phyloP scores from a whole-genome alignment of 176 grass and related monocot species.

The Carex myosuroides region DNA sequence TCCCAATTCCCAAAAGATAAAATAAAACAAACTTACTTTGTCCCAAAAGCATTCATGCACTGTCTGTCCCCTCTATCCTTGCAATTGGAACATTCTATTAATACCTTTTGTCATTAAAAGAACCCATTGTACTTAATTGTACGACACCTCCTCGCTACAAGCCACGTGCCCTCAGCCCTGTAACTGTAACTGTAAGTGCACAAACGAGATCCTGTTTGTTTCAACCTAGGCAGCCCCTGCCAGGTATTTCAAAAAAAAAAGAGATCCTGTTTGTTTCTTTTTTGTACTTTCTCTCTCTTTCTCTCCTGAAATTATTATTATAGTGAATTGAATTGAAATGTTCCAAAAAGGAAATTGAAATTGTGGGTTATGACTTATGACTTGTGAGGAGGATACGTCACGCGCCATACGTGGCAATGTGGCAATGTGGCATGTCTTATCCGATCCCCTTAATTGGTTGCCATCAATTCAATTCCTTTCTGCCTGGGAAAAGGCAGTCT shows the following conservation, averaged over 20 bases:
- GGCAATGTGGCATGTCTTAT: slow-evolving; percentile 18
- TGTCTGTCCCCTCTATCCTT: slow-evolving; percentile 7
- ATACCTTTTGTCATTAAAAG: slow-evolving; percentile 25
- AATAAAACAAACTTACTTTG: slow-evolving; percentile 8
- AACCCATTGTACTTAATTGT: background rate
- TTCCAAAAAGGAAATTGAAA: background rate
- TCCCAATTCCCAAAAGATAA: slow-evolving; percentile 16
- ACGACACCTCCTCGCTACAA: no score
- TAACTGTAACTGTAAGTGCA: background rate
- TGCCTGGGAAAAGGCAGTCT: slow-evolving; percentile 24
- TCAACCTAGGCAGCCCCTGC: no score
- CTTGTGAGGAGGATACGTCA: background rate
- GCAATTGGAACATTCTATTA: slow-evolving; percentile 22
- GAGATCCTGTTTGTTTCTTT: background rate
- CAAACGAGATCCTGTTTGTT: background rate
- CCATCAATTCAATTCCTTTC: slow-evolving; percentile 26
- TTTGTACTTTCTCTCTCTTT: background rate
- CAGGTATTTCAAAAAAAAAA: no score
- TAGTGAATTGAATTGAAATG: slow-evolving; percentile 12
- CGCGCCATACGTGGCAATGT: background rate
- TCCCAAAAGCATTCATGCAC: slow-evolving; percentile 3
- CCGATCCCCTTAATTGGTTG: background rate
- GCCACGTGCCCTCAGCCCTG: slow-evolving; percentile 22
- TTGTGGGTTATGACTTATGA: background rate
- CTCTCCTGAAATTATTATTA: slow-evolving; percentile 20